Evolutionary conservation across 768 basidiomycete species (phyloP).

Genomic region (Lentinula sp.): DNA sequence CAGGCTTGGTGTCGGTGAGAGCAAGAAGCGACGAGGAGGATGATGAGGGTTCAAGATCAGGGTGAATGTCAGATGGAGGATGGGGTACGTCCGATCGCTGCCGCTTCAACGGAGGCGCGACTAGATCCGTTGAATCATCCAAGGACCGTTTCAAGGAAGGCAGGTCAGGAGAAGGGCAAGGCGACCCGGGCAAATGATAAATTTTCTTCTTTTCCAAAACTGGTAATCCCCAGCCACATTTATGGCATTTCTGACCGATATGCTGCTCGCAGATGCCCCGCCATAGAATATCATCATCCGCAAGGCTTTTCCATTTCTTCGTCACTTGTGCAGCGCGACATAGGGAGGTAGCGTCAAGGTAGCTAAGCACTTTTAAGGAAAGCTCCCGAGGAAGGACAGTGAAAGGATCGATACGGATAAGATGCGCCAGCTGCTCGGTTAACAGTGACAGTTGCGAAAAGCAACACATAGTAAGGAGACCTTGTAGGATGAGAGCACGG

Average conservation of each 20-base stretch:
- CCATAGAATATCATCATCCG: constrained; percentile 96
- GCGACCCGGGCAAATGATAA: constrained; percentile 31
- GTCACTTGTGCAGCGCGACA: constrained; percentile 92
- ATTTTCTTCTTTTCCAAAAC: constrained; percentile 72
- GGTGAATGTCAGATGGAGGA: constrained; percentile 19
- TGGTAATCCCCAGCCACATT: constrained; percentile 97
- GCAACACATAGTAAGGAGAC: constrained; percentile 98
- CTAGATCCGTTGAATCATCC: constrained; percentile 20
- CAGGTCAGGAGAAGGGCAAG: constrained; percentile 24
- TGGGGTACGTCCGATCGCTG: constrained; percentile 29
- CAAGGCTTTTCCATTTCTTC: constrained; percentile 77
- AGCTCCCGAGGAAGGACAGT: constrained; percentile 86
- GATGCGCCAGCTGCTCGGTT: constrained; percentile 82
- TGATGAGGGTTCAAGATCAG: constrained; percentile 21
- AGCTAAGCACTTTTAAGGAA: constrained; percentile 76
- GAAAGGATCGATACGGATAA: constrained; percentile 96
- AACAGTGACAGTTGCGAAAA: constrained; percentile 97
- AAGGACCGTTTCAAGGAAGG: constrained; percentile 31
- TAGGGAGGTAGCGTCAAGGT: constrained; percentile 89
- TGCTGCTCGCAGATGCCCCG: constrained; percentile 96
- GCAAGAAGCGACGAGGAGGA: constrained; percentile 23
- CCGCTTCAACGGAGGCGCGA: constrained; percentile 44
- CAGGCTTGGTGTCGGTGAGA: constrained; percentile 20
- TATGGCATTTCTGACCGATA: constrained; percentile 92
- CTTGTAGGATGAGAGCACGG: constrained; percentile 90